phyloP scores from a whole-genome alignment of 331 rosid species.

The Pyracantha coccinea region DNA sequence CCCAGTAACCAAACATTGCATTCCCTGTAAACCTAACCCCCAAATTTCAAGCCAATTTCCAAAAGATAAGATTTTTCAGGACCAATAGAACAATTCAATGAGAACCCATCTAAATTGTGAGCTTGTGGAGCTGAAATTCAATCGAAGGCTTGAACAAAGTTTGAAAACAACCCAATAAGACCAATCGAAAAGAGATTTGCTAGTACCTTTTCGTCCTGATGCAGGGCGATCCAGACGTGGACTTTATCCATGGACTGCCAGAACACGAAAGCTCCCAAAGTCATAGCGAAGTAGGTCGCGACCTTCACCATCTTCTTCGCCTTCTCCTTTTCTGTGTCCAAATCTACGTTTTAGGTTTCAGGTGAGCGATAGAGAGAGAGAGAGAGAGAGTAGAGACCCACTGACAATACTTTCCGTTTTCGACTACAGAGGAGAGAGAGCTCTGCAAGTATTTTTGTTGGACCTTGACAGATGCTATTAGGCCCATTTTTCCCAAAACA shows the following conservation, averaged over 20 bases:
- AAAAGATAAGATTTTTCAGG: not conserved
- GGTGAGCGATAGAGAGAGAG: not conserved
- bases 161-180: too few species aligned
- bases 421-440: not conserved
- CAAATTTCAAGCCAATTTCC: not conserved
- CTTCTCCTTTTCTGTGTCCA: conserved; percentile 11
- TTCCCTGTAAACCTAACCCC: not conserved
- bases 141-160: not conserved
- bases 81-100: not conserved
- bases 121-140: not conserved
- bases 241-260: conserved; percentile 90
- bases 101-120: not conserved
- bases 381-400: not conserved
- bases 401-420: not conserved
- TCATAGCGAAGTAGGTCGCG: conserved; percentile 73
- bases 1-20: not conserved
- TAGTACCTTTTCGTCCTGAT: conserved; percentile 85
- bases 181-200: not conserved
- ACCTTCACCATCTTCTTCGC: conserved; percentile 57
- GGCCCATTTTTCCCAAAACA: not conserved
- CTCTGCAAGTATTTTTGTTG: not conserved
- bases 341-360: not conserved
- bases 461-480: not conserved
- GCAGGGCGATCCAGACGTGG: conserved; percentile 99
- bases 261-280: conserved; percentile 83